Percentiles rank a stretch among this genome's conserved stretches.
Conservation (phyloP, 129 eudicot genomes). For the Chrysanthemum makinoi region DNA sequence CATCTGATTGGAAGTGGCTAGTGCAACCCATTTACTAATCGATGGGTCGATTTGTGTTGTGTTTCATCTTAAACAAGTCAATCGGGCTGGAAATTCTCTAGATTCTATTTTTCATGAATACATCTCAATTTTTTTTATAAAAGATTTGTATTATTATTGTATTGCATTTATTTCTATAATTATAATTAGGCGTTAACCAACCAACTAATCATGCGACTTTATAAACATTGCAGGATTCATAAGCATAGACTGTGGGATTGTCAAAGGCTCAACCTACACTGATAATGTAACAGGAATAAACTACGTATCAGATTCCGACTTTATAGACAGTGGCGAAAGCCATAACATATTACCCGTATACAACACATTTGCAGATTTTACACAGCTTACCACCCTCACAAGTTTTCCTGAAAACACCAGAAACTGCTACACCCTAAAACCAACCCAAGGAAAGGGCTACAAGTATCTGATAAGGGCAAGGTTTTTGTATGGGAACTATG, state of each 20-base stretch:
- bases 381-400: slow-evolving; percentile 40
- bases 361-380: background rate
- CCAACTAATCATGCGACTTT: background rate
- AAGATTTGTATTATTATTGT: no score
- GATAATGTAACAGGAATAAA: slow-evolving; percentile 21
- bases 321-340: slow-evolving; percentile 40
- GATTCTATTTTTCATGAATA: no score
- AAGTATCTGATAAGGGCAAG: slow-evolving; percentile 41
- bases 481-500: slow-evolving; percentile 63
- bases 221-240: slow-evolving; percentile 43
- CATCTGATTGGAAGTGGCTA: background rate
- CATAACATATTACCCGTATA: slow-evolving; percentile 26
- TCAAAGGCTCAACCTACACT: slow-evolving; percentile 27
- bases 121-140: no score
- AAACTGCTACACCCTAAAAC: slow-evolving; percentile 53
- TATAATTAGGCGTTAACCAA: no score
- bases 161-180: no score
- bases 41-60: no score
- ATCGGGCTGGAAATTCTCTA: no score
- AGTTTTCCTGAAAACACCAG: slow-evolving; percentile 52
- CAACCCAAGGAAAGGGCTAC: slow-evolving; percentile 38
- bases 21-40: no score
- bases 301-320: slow-evolving; percentile 34
- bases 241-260: slow-evolving; percentile 67
- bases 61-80: no score